Conservation (phyloP, 2,329 filamentous ascomycete species). For the Pseudogymnoascus pannorum region DNA sequence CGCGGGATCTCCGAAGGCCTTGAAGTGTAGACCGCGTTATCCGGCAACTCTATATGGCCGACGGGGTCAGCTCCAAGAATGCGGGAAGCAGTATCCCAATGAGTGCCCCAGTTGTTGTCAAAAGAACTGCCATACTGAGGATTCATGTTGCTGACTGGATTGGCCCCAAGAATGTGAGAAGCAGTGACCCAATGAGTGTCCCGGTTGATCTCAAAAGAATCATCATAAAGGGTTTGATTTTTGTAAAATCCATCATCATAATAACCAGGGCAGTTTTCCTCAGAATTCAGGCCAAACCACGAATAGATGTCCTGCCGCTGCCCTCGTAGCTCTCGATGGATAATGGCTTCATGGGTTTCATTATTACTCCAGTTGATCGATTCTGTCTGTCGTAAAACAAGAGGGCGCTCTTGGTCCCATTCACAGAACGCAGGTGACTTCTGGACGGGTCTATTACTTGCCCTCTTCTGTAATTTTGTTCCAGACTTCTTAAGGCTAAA, state of each 20-base stretch:
- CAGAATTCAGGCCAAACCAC: neutral
- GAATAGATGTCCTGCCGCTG: neutral
- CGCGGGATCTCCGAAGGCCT: neutral
- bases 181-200: neutral
- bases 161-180: neutral
- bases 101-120: neutral
- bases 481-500: neutral
- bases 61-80: neutral
- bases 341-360: neutral
- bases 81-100: neutral
- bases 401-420: neutral
- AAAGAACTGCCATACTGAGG: neutral
- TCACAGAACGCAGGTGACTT: neutral
- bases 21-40: neutral
- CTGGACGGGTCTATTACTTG: neutral
- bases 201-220: neutral
- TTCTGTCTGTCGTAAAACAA: neutral
- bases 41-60: neutral
- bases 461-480: neutral
- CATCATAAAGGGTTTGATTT: neutral
- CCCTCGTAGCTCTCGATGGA: neutral
- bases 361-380: neutral
- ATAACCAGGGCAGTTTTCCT: neutral
- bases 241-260: neutral
- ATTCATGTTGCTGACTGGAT: neutral